Evolutionary conservation across 257 asterid genomes (phyloP).

Genomic region (Ophiorrhiza pumila): DNA sequence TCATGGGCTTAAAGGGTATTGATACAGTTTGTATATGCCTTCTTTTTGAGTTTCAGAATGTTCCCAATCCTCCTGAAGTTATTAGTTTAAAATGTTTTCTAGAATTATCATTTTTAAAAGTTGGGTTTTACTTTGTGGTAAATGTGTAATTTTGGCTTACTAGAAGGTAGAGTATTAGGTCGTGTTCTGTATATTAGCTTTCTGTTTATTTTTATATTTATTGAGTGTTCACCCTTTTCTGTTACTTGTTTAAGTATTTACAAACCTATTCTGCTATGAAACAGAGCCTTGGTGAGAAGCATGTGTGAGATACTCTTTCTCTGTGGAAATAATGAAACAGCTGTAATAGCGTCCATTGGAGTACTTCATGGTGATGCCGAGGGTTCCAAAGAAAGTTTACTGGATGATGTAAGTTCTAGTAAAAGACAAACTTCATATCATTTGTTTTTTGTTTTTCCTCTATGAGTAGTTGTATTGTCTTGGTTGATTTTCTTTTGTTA

Average conservation of each 20-base stretch:
- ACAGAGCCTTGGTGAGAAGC: conserved; percentile 89
- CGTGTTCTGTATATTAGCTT: neutral
- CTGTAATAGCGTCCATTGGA: conserved; percentile 63
- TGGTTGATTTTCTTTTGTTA: neutral
- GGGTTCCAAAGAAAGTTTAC: conserved; percentile 38
- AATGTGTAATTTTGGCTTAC: neutral
- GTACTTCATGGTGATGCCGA: conserved; percentile 34
- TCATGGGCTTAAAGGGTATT: neutral
- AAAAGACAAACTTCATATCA: conserved; percentile 1
- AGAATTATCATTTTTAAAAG: neutral
- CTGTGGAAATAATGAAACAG: conserved; percentile 73
- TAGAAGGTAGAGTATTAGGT: neutral
- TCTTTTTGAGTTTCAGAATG: neutral
- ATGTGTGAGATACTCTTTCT: conserved; percentile 92
- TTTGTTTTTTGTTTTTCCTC: neutral
- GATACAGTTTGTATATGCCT: neutral
- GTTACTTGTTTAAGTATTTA: conserved; percentile 13
- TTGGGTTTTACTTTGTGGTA: neutral
- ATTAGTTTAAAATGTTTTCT: neutral
- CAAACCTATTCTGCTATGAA: conserved; percentile 18
- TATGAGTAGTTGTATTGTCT: neutral
- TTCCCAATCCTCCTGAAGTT: neutral
- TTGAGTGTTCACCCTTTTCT: neutral
- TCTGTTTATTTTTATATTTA: neutral
- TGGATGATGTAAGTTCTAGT: conserved; percentile 59